Percentiles rank a stretch among this genome's conserved stretches.
These are phyloP conservation scores for Leccinum arenicola DNA, from an alignment of 768 basidiomycete species.

Conservation along the genomic window DNA sequence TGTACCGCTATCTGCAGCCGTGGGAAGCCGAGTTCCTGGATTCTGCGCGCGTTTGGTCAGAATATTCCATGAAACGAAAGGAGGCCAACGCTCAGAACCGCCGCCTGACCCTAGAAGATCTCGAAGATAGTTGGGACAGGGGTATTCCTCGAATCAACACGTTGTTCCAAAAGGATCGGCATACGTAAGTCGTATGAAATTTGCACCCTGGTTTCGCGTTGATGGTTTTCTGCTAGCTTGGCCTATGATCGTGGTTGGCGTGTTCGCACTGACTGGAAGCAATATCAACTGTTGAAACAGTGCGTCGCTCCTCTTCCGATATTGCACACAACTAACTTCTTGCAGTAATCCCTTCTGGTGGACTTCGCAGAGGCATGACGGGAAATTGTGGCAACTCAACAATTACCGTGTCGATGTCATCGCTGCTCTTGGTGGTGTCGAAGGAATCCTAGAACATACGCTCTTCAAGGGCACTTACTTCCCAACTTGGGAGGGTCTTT, in stretches of 20 bases:
- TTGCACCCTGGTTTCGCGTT: background rate
- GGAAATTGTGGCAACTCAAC: constrained; percentile 95
- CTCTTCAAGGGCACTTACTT: constrained; percentile 98
- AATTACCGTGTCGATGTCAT: constrained; percentile 99
- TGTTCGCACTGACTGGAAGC: constrained; percentile 96
- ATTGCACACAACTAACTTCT: constrained; percentile 10
- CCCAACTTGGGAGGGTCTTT: constrained; percentile 97
- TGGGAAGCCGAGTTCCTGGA: constrained; percentile 99
- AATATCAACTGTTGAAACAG: constrained; percentile 92
- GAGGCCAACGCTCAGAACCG: constrained; percentile 99
- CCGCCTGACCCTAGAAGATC: constrained; percentile 92
- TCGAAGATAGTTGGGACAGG: constrained; percentile 98
- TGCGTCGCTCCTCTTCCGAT: constrained; percentile 35
- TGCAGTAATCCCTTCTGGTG: constrained; percentile 96
- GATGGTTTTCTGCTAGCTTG: constrained; percentile 42
- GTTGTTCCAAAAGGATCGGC: constrained; percentile 97
- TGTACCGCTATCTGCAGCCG: constrained; percentile 95
- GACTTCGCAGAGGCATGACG: constrained; percentile 96
- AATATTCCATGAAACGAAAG: constrained; percentile 99
- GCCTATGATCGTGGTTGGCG: constrained; percentile 99
- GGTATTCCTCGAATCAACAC: constrained; percentile 99
- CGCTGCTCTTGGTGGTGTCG: constrained; percentile 94
- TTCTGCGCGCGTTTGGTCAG: constrained; percentile 98
- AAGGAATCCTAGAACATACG: constrained; percentile 95
- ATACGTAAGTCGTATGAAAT: constrained; percentile 55